phyloP scores from a whole-genome alignment of 805 yeast genomes.

The Barnettozyma vustinii region DNA sequence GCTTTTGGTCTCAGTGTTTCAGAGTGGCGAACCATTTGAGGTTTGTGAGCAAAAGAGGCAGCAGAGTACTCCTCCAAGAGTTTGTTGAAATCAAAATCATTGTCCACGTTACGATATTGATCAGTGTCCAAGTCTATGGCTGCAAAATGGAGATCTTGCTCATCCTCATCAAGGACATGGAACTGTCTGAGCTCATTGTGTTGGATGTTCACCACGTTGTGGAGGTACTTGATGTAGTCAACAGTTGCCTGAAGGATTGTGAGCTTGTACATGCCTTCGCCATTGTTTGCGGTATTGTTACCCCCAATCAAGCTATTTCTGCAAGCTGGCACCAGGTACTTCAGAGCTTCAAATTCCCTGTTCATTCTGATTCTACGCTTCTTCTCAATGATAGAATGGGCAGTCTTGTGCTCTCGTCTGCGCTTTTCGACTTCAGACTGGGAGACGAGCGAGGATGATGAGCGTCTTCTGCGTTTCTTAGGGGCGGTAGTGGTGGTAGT shows the following conservation, averaged over 20 bases:
- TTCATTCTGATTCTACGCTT: constrained; percentile 74
- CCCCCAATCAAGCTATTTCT: constrained; percentile 31
- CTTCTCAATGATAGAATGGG: constrained; percentile 77
- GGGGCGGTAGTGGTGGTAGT: constrained; percentile 1
- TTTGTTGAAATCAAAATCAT: constrained; percentile 44
- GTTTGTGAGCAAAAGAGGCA: neutral
- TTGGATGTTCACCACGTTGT: constrained; percentile 49
- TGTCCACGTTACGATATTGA: constrained; percentile 52
- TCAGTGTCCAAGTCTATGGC: constrained; percentile 54
- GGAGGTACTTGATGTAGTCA: constrained; percentile 69
- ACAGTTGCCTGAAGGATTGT: constrained; percentile 80
- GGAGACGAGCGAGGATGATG: constrained; percentile 21
- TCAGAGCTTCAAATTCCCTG: constrained; percentile 76
- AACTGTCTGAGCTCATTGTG: constrained; percentile 35
- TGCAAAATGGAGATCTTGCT: constrained; percentile 36
- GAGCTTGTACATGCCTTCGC: constrained; percentile 71
- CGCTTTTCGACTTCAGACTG: constrained; percentile 33
- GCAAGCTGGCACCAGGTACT: constrained; percentile 75
- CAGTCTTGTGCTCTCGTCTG: constrained; percentile 44
- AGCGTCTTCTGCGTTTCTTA: constrained; percentile 23
- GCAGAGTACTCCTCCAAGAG: constrained; percentile 15
- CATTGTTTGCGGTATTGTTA: constrained; percentile 14
- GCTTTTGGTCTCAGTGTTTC: constrained; percentile 3
- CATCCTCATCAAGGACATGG: constrained; percentile 12
- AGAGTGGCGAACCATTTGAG: constrained; percentile 3